Evolutionary conservation across 352 stramenopile species (phyloP).

Genomic region (Aphanomyces stellatus): DNA sequence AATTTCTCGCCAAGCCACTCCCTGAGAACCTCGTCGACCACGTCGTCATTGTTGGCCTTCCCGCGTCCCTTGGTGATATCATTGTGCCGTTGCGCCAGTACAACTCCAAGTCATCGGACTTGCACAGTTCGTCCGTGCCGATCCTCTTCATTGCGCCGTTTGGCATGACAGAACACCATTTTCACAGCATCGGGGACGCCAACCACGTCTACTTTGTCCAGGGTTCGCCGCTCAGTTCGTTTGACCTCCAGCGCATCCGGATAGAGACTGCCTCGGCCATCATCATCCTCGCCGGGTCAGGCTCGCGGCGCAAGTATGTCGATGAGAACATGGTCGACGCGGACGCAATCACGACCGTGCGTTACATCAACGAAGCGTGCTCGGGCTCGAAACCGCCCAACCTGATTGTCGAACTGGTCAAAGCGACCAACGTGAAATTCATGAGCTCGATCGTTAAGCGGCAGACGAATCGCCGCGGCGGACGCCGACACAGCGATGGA

Average conservation of each 20-base stretch:
- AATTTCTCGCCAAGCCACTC: slow-evolving; percentile 14
- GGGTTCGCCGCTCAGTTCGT: slow-evolving; percentile 69
- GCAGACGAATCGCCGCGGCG: not conserved
- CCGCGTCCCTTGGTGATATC: slow-evolving; percentile 7
- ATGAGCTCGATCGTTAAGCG: slow-evolving; percentile 35
- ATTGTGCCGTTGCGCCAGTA: slow-evolving; percentile 15
- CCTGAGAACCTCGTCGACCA: slow-evolving; percentile 6
- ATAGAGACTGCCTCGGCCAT: slow-evolving; percentile 50
- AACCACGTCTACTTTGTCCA: slow-evolving; percentile 49
- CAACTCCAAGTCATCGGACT: not conserved
- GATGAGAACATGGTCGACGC: slow-evolving; percentile 79
- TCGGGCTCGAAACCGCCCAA: slow-evolving; percentile 46
- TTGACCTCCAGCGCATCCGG: slow-evolving; percentile 58
- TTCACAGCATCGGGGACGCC: slow-evolving; percentile 6
- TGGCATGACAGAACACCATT: slow-evolving; percentile 18
- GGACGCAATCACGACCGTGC: slow-evolving; percentile 72
- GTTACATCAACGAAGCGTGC: slow-evolving; percentile 76
- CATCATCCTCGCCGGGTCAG: slow-evolving; percentile 42
- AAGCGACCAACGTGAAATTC: slow-evolving; percentile 68
- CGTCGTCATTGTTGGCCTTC: slow-evolving; percentile 16
- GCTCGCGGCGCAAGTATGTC: slow-evolving; percentile 29
- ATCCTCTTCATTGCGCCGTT: slow-evolving; percentile 19
- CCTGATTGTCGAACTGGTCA: slow-evolving; percentile 63
- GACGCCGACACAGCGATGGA: slow-evolving; percentile 28
- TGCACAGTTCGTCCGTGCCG: not conserved